phyloP scores from a whole-genome alignment of 192 early-diverging fungal species.

The Entomortierella lignicola region DNA sequence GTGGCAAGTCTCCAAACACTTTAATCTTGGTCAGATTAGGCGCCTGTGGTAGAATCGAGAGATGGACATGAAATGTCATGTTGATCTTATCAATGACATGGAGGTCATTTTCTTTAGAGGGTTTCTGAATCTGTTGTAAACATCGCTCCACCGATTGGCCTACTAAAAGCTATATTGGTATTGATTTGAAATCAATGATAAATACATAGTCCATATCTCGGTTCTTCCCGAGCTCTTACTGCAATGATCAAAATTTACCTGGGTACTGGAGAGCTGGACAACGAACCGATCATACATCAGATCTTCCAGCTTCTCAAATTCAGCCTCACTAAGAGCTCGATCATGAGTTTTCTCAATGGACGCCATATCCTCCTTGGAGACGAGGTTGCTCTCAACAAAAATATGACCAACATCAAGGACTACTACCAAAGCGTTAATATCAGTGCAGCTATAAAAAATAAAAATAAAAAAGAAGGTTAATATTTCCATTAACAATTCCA shows the following conservation, averaged over 20 bases:
- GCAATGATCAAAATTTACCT: constrained; percentile 61
- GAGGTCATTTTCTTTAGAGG: constrained; percentile 65
- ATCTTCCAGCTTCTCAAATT: constrained; percentile 78
- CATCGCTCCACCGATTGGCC: constrained; percentile 81
- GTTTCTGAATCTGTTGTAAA: constrained; percentile 71
- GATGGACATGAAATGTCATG: constrained; percentile 80
- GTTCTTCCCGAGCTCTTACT: too few species aligned
- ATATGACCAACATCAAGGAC: constrained; percentile 96
- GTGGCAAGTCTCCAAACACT: constrained; percentile 83
- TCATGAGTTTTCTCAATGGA: constrained; percentile 77
- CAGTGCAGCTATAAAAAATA: constrained; percentile 60
- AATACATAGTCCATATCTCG: too few species aligned
- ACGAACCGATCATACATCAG: constrained; percentile 94
- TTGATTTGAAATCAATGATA: too few species aligned
- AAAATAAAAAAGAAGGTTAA: too few species aligned
- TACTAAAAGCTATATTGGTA: constrained; percentile 69
- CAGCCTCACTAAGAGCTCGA: constrained; percentile 66
- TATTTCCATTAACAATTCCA: too few species aligned
- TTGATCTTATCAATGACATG: constrained; percentile 93
- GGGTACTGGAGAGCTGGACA: constrained; percentile 81
- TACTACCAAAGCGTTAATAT: constrained; percentile 72
- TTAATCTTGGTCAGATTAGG: constrained; percentile 78
- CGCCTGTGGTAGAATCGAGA: constrained; percentile 87
- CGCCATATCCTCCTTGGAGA: constrained; percentile 72
- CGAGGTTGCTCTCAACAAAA: constrained; percentile 86